Conservation (phyloP, 1,284 basidiomycete genomes). For the Apiotrichum akiyoshidainum region DNA sequence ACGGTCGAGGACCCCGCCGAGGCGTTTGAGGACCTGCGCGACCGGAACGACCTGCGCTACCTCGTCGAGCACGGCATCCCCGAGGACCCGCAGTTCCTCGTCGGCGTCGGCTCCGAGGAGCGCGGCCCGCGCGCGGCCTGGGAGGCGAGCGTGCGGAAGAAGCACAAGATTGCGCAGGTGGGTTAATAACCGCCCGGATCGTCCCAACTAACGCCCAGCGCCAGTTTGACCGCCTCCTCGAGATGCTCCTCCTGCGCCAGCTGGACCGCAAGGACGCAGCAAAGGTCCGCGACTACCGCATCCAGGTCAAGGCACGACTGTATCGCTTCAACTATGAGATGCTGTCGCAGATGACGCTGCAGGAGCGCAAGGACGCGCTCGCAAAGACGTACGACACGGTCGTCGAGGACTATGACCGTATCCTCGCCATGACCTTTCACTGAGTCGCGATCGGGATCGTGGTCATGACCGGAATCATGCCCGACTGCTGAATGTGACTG, state of each 20-base stretch:
- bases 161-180: slow-evolving; percentile 86
- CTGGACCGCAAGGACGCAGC: slow-evolving; percentile 64
- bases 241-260: slow-evolving; percentile 80
- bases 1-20: slow-evolving; percentile 98
- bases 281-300: slow-evolving; percentile 64
- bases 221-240: slow-evolving; percentile 85
- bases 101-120: slow-evolving; percentile 34
- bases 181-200: slow-evolving; percentile 29
- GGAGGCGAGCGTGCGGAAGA: slow-evolving; percentile 72
- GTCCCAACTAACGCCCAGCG: slow-evolving; percentile 56
- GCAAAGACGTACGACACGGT: slow-evolving; percentile 92
- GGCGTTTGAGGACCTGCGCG: slow-evolving; percentile 67
- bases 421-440: slow-evolving; percentile 58
- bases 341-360: slow-evolving; percentile 75
- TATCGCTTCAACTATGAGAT: slow-evolving; percentile 93
- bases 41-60: slow-evolving; percentile 83
- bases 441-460: no score
- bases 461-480: background rate
- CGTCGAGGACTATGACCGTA: slow-evolving; percentile 76
- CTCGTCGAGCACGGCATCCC: slow-evolving; percentile 52
- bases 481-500: background rate
- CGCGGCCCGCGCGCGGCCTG: slow-evolving; percentile 54
- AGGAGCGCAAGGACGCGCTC: slow-evolving; percentile 81
- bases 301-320: slow-evolving; percentile 85
- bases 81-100: slow-evolving; percentile 36